Conservation (phyloP, 768 basidiomycete genomes). For the Hysterangium stoloniferum region DNA sequence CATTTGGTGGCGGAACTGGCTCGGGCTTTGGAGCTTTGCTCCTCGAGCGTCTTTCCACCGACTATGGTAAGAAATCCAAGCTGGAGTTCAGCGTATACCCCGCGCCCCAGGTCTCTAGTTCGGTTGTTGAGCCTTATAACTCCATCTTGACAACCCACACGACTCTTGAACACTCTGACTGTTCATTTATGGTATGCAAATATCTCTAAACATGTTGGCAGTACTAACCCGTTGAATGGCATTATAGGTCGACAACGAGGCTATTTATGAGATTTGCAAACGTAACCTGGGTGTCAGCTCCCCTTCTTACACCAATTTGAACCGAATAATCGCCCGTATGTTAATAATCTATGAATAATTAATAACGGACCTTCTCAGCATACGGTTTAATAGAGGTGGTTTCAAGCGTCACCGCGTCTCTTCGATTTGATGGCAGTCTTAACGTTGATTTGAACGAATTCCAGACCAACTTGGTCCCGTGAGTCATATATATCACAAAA, state of each 20-base stretch:
- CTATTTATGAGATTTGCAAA: slow-evolving; percentile 58
- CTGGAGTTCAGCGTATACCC: slow-evolving; percentile 98
- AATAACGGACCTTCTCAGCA: slow-evolving; percentile 28
- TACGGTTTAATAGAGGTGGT: slow-evolving; percentile 49
- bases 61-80: slow-evolving; percentile 99
- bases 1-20: slow-evolving; percentile 98
- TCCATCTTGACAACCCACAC: slow-evolving; percentile 95
- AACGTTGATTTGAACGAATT: slow-evolving; percentile 64
- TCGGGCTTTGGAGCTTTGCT: slow-evolving; percentile 97
- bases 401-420: slow-evolving; percentile 37
- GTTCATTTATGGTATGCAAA: slow-evolving; percentile 95
- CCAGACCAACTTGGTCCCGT: slow-evolving; percentile 64
- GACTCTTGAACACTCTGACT: slow-evolving; percentile 97
- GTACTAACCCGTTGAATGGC: no score
- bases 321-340: slow-evolving; percentile 51
- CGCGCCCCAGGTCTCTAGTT: slow-evolving; percentile 85
- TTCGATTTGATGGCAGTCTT: slow-evolving; percentile 55
- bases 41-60: slow-evolving; percentile 89
- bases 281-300: slow-evolving; percentile 49
- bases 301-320: slow-evolving; percentile 57
- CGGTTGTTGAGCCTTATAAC: slow-evolving; percentile 98
- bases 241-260: slow-evolving; percentile 72
- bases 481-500: slow-evolving; percentile 12
- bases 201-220: no score
- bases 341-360: not conserved